Percentiles rank a stretch among this genome's conserved stretches.
phyloP scores from a whole-genome alignment of 2,329 filamentous ascomycete genomes.

The Ceratocystis harringtonii region DNA sequence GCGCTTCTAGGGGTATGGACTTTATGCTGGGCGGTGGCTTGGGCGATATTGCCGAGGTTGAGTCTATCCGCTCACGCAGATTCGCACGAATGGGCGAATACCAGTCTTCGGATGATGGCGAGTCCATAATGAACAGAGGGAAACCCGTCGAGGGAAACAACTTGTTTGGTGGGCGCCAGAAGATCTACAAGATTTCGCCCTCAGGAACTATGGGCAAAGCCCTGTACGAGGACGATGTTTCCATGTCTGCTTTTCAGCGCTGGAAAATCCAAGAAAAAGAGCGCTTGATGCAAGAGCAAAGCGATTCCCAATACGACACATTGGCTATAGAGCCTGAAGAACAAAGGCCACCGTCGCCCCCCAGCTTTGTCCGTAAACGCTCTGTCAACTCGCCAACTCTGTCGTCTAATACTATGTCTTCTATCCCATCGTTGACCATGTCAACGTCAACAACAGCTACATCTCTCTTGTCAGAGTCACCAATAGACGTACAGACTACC shows the following conservation, averaged over 20 bases:
- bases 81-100: constrained; percentile 50
- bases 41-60: constrained; percentile 79
- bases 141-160: constrained; percentile 81
- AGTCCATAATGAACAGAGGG: constrained; percentile 70
- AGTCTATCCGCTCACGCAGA: constrained; percentile 54
- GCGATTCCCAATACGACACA: neutral
- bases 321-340: neutral
- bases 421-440: constrained; percentile 24
- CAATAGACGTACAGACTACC: neutral
- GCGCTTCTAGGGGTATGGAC: constrained; percentile 56
- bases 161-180: constrained; percentile 87
- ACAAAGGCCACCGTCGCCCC: constrained; percentile 6
- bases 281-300: constrained; percentile 20
- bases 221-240: constrained; percentile 75
- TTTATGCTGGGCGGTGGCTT: constrained; percentile 46
- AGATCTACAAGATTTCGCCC: constrained; percentile 73
- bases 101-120: constrained; percentile 55
- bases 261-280: constrained; percentile 50
- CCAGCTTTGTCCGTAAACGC: neutral
- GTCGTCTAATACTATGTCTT: neutral
- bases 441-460: constrained; percentile 24
- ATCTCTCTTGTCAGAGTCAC: constrained; percentile 3
- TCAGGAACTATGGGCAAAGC: constrained; percentile 44
- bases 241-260: constrained; percentile 68
- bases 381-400: neutral